phyloP scores from a whole-genome alignment of 2,329 filamentous ascomycete genomes.

The Pleurostoma richardsiae region DNA sequence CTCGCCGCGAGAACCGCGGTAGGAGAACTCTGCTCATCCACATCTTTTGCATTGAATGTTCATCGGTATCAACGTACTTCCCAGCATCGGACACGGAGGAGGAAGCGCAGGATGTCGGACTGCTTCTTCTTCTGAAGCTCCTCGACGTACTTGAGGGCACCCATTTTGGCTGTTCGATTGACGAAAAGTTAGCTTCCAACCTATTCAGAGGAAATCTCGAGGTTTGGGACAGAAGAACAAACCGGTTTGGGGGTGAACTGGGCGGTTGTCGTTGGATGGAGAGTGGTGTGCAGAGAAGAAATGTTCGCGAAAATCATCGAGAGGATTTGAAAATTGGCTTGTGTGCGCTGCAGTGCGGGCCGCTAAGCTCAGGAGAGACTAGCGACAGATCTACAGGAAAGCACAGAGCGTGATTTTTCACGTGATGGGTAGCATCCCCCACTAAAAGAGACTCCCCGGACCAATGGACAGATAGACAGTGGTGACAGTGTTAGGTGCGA shows the following conservation, averaged over 20 bases:
- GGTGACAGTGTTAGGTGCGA: too few species aligned
- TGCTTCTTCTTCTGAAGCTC: conserved; percentile 99
- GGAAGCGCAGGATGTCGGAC: conserved; percentile 99
- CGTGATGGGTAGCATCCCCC: too few species aligned
- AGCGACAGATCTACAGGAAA: too few species aligned
- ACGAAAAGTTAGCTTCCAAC: conserved; percentile 15
- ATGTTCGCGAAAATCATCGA: too few species aligned
- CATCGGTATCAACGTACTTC: conserved; percentile 69
- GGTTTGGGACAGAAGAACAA: neutral
- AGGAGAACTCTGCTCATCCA: conserved; percentile 14
- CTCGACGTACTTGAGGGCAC: conserved; percentile 99
- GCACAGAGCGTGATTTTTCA: too few species aligned
- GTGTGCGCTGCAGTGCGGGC: too few species aligned
- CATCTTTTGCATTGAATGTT: conserved; percentile 17
- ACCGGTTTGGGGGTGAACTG: conserved; percentile 3
- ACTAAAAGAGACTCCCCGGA: too few species aligned
- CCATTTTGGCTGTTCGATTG: conserved; percentile 66
- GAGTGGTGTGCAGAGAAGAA: neutral
- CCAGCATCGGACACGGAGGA: conserved; percentile 99
- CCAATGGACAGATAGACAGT: too few species aligned
- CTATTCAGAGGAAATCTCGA: neutral
- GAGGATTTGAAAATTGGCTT: too few species aligned
- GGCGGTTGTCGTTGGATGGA: conserved; percentile 13
- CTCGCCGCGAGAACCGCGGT: neutral
- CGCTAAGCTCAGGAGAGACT: too few species aligned